These are phyloP conservation scores for Tulasnella sp. DNA, from an alignment of 768 basidiomycete species.

Conservation along the genomic window DNA sequence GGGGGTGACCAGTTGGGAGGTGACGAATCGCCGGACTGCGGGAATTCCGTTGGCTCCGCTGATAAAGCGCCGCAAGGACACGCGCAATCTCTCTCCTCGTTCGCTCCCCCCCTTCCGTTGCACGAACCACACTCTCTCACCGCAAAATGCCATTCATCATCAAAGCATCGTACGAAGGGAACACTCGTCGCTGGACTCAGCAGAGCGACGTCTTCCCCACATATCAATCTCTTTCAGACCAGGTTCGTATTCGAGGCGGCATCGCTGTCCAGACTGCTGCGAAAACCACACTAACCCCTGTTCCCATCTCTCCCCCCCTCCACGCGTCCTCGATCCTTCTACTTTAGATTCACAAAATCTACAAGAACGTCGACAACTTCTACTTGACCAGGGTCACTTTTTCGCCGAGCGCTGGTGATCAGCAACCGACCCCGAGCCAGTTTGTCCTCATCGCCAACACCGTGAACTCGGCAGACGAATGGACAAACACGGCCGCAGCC, in stretches of 20 bases:
- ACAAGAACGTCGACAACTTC: conserved; percentile 8
- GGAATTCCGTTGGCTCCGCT: too few species aligned
- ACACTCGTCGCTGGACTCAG: conserved; percentile 13
- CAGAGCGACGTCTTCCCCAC: conserved; percentile 14
- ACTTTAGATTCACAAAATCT: conserved; percentile 22
- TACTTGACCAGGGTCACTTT: conserved; percentile 16
- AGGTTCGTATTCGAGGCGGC: conserved; percentile 8
- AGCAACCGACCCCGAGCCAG: not conserved
- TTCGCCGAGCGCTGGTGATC: not conserved
- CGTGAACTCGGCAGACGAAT: conserved; percentile 8
- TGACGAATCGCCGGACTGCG: too few species aligned
- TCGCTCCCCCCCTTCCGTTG: not conserved
- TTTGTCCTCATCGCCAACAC: conserved; percentile 12
- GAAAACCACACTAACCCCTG: not conserved
- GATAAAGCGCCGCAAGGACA: too few species aligned
- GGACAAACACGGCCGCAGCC: not conserved
- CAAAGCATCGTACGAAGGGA: conserved; percentile 22
- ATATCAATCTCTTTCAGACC: conserved; percentile 16
- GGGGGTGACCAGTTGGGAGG: too few species aligned
- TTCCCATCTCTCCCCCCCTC: not conserved
- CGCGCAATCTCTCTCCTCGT: too few species aligned
- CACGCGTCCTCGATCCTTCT: not conserved
- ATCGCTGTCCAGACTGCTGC: not conserved
- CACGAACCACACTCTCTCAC: not conserved
- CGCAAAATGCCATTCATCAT: conserved; percentile 17